Percentiles rank a stretch among this genome's conserved stretches.
Conservation (phyloP, 2,329 filamentous ascomycete genomes). For the Aspergillus caelatus region DNA sequence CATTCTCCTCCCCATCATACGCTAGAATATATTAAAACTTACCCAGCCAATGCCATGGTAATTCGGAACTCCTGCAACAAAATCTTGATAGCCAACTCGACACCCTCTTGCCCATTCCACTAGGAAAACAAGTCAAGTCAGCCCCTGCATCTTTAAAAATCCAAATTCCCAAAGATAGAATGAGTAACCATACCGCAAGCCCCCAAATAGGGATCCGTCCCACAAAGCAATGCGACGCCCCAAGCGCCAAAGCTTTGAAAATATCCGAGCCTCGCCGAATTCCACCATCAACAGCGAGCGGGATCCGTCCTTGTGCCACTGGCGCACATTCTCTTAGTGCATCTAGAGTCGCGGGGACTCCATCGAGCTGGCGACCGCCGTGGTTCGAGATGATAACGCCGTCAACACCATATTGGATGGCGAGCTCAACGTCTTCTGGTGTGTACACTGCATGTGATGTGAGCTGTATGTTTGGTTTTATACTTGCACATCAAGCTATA, state of each 20-base stretch:
- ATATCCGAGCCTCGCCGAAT: constrained; percentile 40
- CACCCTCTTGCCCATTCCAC: constrained; percentile 38
- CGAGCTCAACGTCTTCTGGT: constrained; percentile 39
- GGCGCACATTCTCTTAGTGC: constrained; percentile 33
- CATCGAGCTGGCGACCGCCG: constrained; percentile 43
- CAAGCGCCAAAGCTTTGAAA: constrained; percentile 41
- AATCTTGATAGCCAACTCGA: constrained; percentile 37
- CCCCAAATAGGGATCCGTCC: constrained; percentile 40
- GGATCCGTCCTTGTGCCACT: constrained; percentile 34
- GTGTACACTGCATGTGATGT: constrained; percentile 25
- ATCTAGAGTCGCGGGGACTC: constrained; percentile 42
- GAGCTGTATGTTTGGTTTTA: constrained; percentile 17
- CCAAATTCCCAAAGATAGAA: not conserved
- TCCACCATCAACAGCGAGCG: constrained; percentile 37
- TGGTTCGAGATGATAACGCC: constrained; percentile 45
- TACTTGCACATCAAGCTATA: not conserved
- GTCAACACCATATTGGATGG: constrained; percentile 38
- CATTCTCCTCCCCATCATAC: not conserved
- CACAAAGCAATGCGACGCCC: constrained; percentile 35
- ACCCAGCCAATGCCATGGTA: constrained; percentile 38
- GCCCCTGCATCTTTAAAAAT: not conserved
- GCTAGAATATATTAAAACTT: constrained; percentile 9
- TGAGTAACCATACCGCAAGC: constrained; percentile 25
- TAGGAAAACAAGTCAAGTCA: constrained; percentile 14
- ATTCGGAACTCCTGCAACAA: constrained; percentile 35